Percentiles rank a stretch among this genome's conserved stretches.
These are phyloP conservation scores for Aspergillus pseudoglaucus DNA, from an alignment of 2,329 filamentous ascomycete species.

Conservation along the genomic window DNA sequence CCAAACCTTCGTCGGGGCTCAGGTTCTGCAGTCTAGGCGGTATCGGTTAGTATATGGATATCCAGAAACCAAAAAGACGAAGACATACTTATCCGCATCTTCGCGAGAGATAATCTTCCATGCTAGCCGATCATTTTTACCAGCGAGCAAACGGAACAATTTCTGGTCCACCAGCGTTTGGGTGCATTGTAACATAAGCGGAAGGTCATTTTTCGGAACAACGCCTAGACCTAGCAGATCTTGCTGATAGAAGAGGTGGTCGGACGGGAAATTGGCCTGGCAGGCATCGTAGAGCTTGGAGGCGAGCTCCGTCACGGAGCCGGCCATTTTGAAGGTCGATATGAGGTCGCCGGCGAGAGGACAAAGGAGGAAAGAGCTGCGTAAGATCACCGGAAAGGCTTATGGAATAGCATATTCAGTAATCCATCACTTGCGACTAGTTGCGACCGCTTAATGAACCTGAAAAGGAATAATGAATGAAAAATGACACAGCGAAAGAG, in stretches of 20 bases:
- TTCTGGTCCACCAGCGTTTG: conserved; percentile 42
- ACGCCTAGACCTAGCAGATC: conserved; percentile 39
- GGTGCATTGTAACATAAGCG: conserved; percentile 38
- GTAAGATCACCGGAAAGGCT: conserved; percentile 21
- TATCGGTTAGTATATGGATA: conserved; percentile 7
- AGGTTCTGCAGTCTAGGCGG: conserved; percentile 38
- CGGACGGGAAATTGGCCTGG: conserved; percentile 30
- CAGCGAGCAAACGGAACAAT: conserved; percentile 41
- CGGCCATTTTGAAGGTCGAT: conserved; percentile 24
- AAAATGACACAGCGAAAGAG: background rate
- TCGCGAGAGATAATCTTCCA: conserved; percentile 45
- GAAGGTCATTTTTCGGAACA: conserved; percentile 38
- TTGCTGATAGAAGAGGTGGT: conserved; percentile 42
- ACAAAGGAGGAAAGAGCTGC: conserved; percentile 4
- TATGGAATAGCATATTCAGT: conserved; percentile 28
- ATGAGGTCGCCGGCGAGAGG: conserved; percentile 12
- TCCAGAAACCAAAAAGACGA: background rate
- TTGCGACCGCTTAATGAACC: background rate
- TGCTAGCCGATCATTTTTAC: conserved; percentile 37
- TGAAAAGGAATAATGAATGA: conserved; percentile 10
- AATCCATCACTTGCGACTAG: background rate
- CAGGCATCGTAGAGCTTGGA: conserved; percentile 42
- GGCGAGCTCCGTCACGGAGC: conserved; percentile 33
- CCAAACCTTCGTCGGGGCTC: conserved; percentile 66
- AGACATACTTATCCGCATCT: conserved; percentile 43